phyloP scores from a whole-genome alignment of 495 filamentous ascomycete genomes.

The Astrocystis sublimbata region DNA sequence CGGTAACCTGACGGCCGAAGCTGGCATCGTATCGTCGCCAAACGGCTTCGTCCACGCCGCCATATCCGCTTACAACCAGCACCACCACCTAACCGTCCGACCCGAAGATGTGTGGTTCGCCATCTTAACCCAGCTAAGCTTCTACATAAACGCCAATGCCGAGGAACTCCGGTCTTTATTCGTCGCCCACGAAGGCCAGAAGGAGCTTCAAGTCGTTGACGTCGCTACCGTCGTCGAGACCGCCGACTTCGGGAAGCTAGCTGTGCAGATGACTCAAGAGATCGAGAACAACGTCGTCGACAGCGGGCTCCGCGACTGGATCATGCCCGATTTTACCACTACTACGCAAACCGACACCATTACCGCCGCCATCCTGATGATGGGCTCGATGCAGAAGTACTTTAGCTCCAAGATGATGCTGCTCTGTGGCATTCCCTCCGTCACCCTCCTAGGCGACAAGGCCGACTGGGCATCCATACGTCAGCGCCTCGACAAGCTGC shows the following conservation, averaged over 20 bases:
- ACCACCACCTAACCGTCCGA: constrained; percentile 54
- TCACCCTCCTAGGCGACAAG: constrained; percentile 39
- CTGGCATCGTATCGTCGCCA: too few relatives aligned
- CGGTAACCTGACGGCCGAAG: too few relatives aligned
- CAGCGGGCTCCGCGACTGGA: constrained; percentile 33
- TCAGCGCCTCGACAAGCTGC: constrained; percentile 30
- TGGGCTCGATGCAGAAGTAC: constrained; percentile 41
- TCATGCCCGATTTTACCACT: constrained; percentile 42
- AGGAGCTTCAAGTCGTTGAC: constrained; percentile 38
- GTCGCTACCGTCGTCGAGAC: constrained; percentile 20
- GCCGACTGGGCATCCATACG: constrained; percentile 40
- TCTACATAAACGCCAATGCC: constrained; percentile 53
- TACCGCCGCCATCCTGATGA: constrained; percentile 40
- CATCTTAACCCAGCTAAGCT: constrained; percentile 55
- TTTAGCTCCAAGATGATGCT: constrained; percentile 30
- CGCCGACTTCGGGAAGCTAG: constrained; percentile 19
- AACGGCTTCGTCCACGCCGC: constrained; percentile 53
- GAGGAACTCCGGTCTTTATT: constrained; percentile 46
- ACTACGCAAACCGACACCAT: constrained; percentile 34
- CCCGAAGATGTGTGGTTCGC: constrained; percentile 63
- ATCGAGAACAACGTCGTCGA: constrained; percentile 32
- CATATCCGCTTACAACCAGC: constrained; percentile 52
- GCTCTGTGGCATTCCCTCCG: constrained; percentile 41
- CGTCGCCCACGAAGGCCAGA: constrained; percentile 45
- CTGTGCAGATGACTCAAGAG: neutral